phyloP scores from a whole-genome alignment of 1,139 yeast genomes.

The Eremothecium sinecaudum region DNA sequence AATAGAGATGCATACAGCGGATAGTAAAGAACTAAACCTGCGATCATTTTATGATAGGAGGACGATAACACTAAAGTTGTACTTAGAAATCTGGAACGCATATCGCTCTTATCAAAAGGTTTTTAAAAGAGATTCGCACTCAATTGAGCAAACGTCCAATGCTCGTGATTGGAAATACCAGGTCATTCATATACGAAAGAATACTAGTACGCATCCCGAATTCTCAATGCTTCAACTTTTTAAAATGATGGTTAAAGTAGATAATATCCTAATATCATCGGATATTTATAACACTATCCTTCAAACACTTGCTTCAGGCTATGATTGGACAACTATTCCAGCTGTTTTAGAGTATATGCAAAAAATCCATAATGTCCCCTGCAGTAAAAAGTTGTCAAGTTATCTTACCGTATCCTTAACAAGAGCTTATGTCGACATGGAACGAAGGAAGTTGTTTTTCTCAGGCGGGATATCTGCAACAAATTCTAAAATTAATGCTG shows the following conservation, averaged over 20 bases:
- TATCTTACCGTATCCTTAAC: constrained; percentile 19
- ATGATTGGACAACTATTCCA: constrained; percentile 21
- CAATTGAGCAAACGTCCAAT: constrained; percentile 13
- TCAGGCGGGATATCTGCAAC: background rate
- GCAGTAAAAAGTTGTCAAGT: constrained; percentile 7
- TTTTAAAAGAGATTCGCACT: constrained; percentile 9
- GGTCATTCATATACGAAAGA: constrained; percentile 8
- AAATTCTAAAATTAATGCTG: background rate
- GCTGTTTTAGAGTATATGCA: constrained; percentile 17
- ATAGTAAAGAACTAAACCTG: constrained; percentile 7
- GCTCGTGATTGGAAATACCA: constrained; percentile 14
- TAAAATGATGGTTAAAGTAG: constrained; percentile 17
- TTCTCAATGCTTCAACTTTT: constrained; percentile 15
- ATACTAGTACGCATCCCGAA: constrained; percentile 13
- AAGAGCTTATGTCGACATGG: constrained; percentile 14
- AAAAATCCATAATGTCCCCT: constrained; percentile 13
- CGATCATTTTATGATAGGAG: constrained; percentile 15
- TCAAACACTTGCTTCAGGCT: constrained; percentile 16
- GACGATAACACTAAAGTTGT: constrained; percentile 13
- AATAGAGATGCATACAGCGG: background rate
- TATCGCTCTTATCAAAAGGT: constrained; percentile 19
- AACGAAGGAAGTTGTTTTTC: constrained; percentile 7
- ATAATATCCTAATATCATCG: constrained; percentile 19
- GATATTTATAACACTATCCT: constrained; percentile 16
- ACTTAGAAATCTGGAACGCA: constrained; percentile 23